Base-by-base conservation (phyloP, 1,284 basidiomycete genomes). In the Ceratobasidium papillatum region DNA sequence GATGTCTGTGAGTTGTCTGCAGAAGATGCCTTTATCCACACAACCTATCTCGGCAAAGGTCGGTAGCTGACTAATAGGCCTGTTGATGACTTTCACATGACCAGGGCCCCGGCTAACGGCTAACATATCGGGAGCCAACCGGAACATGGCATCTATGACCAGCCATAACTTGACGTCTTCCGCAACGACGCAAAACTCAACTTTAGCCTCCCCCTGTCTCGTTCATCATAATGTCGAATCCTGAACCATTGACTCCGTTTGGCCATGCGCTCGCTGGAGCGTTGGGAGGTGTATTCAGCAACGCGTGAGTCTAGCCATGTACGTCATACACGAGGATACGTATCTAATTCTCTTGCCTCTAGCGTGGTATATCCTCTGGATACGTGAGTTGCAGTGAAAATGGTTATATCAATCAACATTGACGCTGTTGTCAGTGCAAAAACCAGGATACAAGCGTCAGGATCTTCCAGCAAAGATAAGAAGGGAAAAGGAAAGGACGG, bases 321-420 rank as follows among this genome's bases (percentile, higher is more conserved):
- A 19, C 66, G 54, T 58, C 54, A 58, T 58, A 36, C 14, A 36
- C 19, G 30, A n/a, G 3, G 25, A 49, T 17, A 45, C 41, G 25
- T 7, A 17, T 47, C 61, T 47, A 32, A 63, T 19, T 47, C 19
- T 3, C 17, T 63, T 63, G 38, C 52, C 22, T 73, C 3, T 79
- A 96, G 94, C 59, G 87, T 94, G 75, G 94, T 99, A 25, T 99
- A 99, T 82, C 98, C 98, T 32, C 85, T 99, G 74, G 98, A 99
- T 84, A 91, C 86, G 91, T 88, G 66, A 51, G 80, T 54, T 32
- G 22, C 11, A 43, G 43, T 47, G n/a, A 63, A 52, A 25, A 27
- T 11, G 5, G n/a, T 30, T 9, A 2, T 54, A 43, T 38, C 1
- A 7, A 11, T 19, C n/a, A 5, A 2, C 36, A 34, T 5, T 56